Evolutionary conservation across 2,329 filamentous ascomycete genomes (phyloP), one percentile per base, ranked within the genome.

Genomic region (Alternaria gansuensis): DNA sequence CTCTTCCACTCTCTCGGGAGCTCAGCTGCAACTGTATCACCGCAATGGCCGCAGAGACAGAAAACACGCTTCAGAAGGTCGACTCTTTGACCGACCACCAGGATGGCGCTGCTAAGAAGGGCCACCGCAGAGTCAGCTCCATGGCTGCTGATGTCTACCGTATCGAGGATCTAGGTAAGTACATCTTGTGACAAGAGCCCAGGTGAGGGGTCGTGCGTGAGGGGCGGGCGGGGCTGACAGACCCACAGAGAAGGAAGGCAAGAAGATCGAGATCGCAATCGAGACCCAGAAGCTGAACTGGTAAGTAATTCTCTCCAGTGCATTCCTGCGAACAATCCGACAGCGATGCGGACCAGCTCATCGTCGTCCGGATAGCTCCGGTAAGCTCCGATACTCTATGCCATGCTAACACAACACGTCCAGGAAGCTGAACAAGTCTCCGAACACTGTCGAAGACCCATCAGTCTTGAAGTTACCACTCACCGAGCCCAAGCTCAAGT

Each of bases 401-500:
- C 39, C 37, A 49, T 45, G 58, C 68, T 75, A 57, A 74, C 63
- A 36, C 28, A 61, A 34, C 17, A 13, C 41, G 4, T 48, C 31
- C 68, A 97, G 93, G 94, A 97, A 95, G 82, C 89, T 98, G 77
- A 98, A 98, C 86, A 91, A 89, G 54, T 94, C 93, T 34, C 86
- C 92, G 40, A 81, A 83, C 61, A 85, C 86, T 37, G 79, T 97
- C 50, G 93, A 97, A 29, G 94, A 97, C 69, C 90, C 90, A 73
- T 88, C 93, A 29, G 86, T 90, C 63, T 87, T 98, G 68, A 93
- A 93, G 82, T 88, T 93, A 78, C 82, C 84, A 62, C 87, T 98
- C 69, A 89, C 91, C 71, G 88, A 82, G 61, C 94, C 94, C 46
- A 88, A 90, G 33, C 87, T 98, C 79, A 96, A 95, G 86, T 94